A percentile compares a stretch with the other conserved stretches of the same genome.
phyloP scores from a whole-genome alignment of 495 filamentous ascomycete species.

The Stereocaulon alpinum region DNA sequence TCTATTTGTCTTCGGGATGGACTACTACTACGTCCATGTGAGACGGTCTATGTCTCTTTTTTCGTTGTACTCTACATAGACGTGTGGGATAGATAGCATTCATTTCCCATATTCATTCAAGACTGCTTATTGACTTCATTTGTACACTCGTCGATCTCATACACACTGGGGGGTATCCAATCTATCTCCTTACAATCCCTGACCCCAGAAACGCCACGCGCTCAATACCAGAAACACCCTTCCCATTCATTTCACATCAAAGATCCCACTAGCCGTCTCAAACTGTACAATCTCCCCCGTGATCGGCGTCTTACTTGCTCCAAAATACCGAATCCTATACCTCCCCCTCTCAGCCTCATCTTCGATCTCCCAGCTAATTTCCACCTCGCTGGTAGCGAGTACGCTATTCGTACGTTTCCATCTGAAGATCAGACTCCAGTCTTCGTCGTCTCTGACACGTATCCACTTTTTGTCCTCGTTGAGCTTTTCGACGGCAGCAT shows the following conservation, averaged over 20 bases:
- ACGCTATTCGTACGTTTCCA: conserved; percentile 68
- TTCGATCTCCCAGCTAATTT: conserved; percentile 69
- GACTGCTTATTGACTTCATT: too few relatives aligned
- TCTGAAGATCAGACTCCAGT: conserved; percentile 70
- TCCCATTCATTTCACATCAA: conserved; percentile 34
- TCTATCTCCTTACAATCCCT: too few relatives aligned
- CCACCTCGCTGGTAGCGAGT: conserved; percentile 69
- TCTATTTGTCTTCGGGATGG: too few relatives aligned
- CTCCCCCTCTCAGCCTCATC: conserved; percentile 50
- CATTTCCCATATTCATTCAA: too few relatives aligned
- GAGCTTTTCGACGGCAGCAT: conserved; percentile 66
- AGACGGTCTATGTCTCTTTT: too few relatives aligned
- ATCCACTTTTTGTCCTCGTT: conserved; percentile 46
- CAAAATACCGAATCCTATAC: conserved; percentile 80
- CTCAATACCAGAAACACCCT: neutral
- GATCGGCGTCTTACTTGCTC: conserved; percentile 68
- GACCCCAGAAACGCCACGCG: too few relatives aligned
- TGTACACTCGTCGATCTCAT: too few relatives aligned
- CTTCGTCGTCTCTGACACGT: conserved; percentile 57
- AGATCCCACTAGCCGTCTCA: conserved; percentile 44
- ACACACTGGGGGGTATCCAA: too few relatives aligned
- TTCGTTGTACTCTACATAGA: too few relatives aligned
- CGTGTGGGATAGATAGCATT: too few relatives aligned
- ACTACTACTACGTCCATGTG: too few relatives aligned
- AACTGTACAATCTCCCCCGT: conserved; percentile 52